Percentiles rank a stretch among this genome's conserved stretches.
Evolutionary conservation across 345 rosid genomes (phyloP).

Genomic region (Populus pruinosa): DNA sequence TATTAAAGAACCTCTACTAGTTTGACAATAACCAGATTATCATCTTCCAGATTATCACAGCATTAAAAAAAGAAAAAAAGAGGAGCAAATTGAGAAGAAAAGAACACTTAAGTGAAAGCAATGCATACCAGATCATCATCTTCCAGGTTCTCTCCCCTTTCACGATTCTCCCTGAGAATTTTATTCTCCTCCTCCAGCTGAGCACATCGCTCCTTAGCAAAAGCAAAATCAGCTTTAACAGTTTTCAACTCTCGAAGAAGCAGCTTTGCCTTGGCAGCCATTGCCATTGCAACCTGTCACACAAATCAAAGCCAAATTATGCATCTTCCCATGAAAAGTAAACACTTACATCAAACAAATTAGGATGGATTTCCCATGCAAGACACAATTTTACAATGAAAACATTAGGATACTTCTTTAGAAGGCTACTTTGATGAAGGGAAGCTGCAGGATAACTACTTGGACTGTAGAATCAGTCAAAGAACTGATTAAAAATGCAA

Average conservation of each 20-base stretch:
- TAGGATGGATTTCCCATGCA: neutral
- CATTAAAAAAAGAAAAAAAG: neutral
- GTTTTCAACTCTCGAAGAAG: conserved; percentile 36
- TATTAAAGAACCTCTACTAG: neutral
- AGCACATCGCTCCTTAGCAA: conserved; percentile 35
- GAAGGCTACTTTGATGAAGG: neutral
- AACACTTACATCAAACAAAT: neutral
- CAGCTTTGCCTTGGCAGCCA: conserved; percentile 39
- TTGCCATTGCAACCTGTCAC: conserved; percentile 45
- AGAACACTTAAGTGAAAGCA: neutral
- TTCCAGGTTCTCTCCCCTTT: conserved; percentile 27
- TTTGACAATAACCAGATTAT: neutral
- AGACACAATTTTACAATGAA: neutral
- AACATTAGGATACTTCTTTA: neutral
- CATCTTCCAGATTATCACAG: neutral
- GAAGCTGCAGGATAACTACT: neutral
- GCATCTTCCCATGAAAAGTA: conserved; percentile 10
- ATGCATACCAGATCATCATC: conserved; percentile 32
- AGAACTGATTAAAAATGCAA: neutral
- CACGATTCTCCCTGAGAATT: conserved; percentile 28
- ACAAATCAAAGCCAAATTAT: conserved; percentile 24
- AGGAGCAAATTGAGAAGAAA: neutral
- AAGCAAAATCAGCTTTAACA: conserved; percentile 37
- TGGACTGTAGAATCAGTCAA: neutral
- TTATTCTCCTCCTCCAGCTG: conserved; percentile 38